A percentile compares a stretch with the other conserved stretches of the same genome.
phyloP scores from a whole-genome alignment of 257 asterid genomes.

The Salvia rosmarinus region DNA sequence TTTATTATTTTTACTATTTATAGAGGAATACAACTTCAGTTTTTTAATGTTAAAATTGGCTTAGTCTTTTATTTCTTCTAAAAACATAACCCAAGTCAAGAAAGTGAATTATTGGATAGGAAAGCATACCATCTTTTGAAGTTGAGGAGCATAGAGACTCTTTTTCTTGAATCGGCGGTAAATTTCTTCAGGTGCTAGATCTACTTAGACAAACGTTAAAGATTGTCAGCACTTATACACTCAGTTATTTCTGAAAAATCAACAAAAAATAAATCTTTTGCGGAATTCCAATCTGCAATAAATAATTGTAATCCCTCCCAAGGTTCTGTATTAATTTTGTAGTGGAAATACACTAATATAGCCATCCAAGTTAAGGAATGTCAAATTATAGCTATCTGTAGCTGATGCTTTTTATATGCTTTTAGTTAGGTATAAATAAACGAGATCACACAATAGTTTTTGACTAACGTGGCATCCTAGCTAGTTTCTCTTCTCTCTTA shows the following conservation, averaged over 20 bases:
- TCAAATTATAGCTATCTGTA: no score
- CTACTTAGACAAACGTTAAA: neutral
- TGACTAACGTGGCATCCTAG: no score
- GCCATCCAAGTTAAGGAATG: no score
- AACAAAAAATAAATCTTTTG: neutral
- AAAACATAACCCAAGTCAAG: neutral
- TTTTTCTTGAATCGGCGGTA: neutral
- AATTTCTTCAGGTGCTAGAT: neutral
- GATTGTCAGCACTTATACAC: neutral
- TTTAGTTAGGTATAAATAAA: no score
- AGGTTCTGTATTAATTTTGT: no score
- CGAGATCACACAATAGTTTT: no score
- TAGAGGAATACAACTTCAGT: no score
- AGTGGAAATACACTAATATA: no score
- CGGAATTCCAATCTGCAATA: neutral
- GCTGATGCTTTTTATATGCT: no score
- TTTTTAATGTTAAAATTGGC: neutral
- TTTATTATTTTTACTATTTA: no score
- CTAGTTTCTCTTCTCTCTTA: no score
- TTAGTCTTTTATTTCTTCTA: neutral
- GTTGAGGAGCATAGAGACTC: neutral
- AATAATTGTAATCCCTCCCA: slow-evolving; percentile 5
- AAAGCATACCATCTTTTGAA: neutral
- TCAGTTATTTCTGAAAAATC: neutral
- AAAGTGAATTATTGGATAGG: no score